phyloP scores from a whole-genome alignment of 495 filamentous ascomycete species.

The Rhypophila decipiens region DNA sequence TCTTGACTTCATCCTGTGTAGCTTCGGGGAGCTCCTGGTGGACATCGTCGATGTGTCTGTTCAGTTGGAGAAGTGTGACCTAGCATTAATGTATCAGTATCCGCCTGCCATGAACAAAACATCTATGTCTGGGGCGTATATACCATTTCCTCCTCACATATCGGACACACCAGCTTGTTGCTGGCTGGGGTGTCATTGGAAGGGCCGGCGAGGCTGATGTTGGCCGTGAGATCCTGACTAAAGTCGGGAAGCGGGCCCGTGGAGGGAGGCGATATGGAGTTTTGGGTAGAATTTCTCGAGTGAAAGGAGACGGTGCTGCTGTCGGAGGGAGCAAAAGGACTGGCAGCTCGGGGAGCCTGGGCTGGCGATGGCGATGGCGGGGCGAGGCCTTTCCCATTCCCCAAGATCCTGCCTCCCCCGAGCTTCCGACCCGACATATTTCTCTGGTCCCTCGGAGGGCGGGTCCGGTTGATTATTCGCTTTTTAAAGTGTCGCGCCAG shows the following conservation, averaged over 20 bases:
- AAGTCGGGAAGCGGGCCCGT: constrained; percentile 36
- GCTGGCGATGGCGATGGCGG: constrained; percentile 41
- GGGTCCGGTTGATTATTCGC: too few relatives aligned
- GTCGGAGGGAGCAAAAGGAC: constrained; percentile 45
- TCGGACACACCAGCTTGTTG: constrained; percentile 75
- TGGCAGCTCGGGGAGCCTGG: constrained; percentile 21
- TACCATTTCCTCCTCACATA: constrained; percentile 95
- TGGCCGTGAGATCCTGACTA: constrained; percentile 40
- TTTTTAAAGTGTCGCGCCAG: too few relatives aligned
- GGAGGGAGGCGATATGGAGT: constrained; percentile 27
- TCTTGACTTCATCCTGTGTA: constrained; percentile 94
- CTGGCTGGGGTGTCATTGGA: constrained; percentile 32
- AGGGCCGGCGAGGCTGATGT: constrained; percentile 40
- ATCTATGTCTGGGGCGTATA: neutral
- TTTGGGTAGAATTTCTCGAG: constrained; percentile 26
- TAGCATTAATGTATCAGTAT: too few relatives aligned
- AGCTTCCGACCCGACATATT: constrained; percentile 75
- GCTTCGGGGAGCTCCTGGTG: constrained; percentile 91
- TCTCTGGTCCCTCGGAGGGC: too few relatives aligned
- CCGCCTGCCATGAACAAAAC: too few relatives aligned
- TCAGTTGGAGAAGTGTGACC: constrained; percentile 88
- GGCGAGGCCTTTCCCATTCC: constrained; percentile 69
- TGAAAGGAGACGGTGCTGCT: constrained; percentile 46
- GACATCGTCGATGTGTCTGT: constrained; percentile 89
- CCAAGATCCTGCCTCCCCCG: constrained; percentile 82